phyloP scores from a whole-genome alignment of 306 rosid species.

The Quercus glauca region DNA sequence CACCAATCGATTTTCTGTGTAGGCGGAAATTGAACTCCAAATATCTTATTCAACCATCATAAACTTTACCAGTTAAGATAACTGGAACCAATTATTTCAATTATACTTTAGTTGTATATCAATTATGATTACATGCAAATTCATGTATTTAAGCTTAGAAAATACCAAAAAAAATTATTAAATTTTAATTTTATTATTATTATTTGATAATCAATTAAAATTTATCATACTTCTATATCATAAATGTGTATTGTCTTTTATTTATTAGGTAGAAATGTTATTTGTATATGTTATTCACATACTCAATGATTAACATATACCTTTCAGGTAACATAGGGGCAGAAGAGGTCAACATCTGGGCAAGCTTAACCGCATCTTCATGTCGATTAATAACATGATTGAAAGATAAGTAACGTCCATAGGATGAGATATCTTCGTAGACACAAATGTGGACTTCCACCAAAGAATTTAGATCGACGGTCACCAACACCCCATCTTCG shows the following conservation, averaged over 20 bases:
- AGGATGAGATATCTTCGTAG: constrained; percentile 71
- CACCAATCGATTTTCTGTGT: too few relatives aligned
- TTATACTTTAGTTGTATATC: too few relatives aligned
- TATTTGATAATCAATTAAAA: too few relatives aligned
- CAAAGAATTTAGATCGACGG: constrained; percentile 62
- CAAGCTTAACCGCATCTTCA: constrained; percentile 62
- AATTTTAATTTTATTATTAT: too few relatives aligned
- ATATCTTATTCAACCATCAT: accelerated
- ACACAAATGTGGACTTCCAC: constrained; percentile 67
- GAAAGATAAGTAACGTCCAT: constrained; percentile 90
- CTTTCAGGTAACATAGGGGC: constrained; percentile 43
- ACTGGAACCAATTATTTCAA: too few relatives aligned
- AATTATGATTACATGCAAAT: too few relatives aligned
- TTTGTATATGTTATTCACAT: neutral
- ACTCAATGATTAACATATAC: constrained; percentile 14
- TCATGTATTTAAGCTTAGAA: too few relatives aligned
- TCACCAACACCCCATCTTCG: constrained; percentile 74
- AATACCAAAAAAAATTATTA: too few relatives aligned
- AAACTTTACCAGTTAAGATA: accelerated
- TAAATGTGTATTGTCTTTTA: too few relatives aligned
- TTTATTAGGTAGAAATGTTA: too few relatives aligned
- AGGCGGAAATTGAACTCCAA: accelerated
- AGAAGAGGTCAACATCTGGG: constrained; percentile 52
- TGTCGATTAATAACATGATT: constrained; percentile 53
- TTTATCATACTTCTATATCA: too few relatives aligned